phyloP scores from a whole-genome alignment of 2,329 filamentous ascomycete genomes.

The Cladosporium colombiae region DNA sequence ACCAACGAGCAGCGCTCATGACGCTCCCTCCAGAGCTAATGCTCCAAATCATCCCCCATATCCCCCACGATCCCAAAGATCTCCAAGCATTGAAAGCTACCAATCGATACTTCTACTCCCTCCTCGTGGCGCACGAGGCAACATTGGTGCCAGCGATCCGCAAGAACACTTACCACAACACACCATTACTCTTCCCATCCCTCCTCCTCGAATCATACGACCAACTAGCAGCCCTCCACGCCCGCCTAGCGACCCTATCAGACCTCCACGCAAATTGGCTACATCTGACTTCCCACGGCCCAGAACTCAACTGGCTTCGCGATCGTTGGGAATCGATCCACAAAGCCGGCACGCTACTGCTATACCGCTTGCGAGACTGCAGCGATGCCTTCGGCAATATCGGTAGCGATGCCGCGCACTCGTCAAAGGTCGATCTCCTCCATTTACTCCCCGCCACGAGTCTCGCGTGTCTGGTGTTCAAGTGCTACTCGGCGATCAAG shows the following conservation, averaged over 20 bases:
- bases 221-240: conserved; percentile 23
- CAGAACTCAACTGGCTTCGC: conserved; percentile 35
- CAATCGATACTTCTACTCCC: conserved; percentile 29
- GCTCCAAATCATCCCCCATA: conserved; percentile 28
- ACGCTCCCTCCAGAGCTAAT: conserved; percentile 36
- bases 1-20: conserved; percentile 24
- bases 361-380: conserved; percentile 36
- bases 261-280: conserved; percentile 34
- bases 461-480: conserved; percentile 38
- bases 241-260: conserved; percentile 27
- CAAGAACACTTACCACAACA: conserved; percentile 21
- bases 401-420: conserved; percentile 8
- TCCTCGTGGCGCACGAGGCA: conserved; percentile 34
- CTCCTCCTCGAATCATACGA: conserved; percentile 22
- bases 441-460: conserved; percentile 32
- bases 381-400: not conserved
- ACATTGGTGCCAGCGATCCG: conserved; percentile 33
- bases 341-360: conserved; percentile 35
- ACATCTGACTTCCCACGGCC: conserved; percentile 29
- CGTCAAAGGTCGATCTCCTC: conserved; percentile 29
- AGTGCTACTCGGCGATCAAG: conserved; percentile 33
- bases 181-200: conserved; percentile 30
- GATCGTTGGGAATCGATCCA: conserved; percentile 36
- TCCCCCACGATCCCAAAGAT: conserved; percentile 31
- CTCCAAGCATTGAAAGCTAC: conserved; percentile 31